phyloP scores from a whole-genome alignment of 306 rosid genomes.

The Pterocarpus macrocarpus region DNA sequence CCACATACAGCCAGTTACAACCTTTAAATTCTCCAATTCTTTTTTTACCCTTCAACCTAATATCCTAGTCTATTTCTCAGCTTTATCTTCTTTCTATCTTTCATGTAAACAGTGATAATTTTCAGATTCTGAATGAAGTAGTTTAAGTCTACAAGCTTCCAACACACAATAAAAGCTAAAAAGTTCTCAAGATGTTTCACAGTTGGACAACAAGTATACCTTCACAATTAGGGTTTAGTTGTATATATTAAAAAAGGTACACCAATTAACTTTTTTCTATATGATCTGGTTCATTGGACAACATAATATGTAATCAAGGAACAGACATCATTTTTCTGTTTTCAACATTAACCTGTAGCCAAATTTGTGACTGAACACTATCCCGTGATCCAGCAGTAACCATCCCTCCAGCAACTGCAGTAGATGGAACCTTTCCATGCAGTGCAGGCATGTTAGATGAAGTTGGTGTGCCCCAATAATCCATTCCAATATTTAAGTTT shows the following conservation, averaged over 20 bases:
- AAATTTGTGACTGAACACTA: slow-evolving; percentile 83
- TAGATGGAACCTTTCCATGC: slow-evolving; percentile 81
- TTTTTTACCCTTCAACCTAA: no score
- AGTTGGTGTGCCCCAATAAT: slow-evolving; percentile 91
- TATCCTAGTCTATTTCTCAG: neutral
- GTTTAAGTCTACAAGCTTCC: slow-evolving; percentile 25
- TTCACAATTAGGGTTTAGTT: neutral
- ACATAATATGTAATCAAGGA: slow-evolving; percentile 39
- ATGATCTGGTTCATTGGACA: slow-evolving; percentile 26
- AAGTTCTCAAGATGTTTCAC: neutral
- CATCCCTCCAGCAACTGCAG: slow-evolving; percentile 82
- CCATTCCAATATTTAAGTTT: slow-evolving; percentile 97
- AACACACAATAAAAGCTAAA: slow-evolving; percentile 28
- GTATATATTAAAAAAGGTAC: neutral
- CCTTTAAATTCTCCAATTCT: neutral
- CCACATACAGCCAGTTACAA: no score
- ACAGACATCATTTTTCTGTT: slow-evolving; percentile 22
- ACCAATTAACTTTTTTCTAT: slow-evolving; percentile 22
- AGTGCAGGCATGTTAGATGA: slow-evolving; percentile 72
- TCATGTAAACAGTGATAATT: neutral
- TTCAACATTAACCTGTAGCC: slow-evolving; percentile 76
- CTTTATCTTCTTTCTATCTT: neutral
- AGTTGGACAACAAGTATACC: neutral
- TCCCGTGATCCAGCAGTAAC: slow-evolving; percentile 87
- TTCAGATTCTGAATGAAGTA: neutral